Evolutionary conservation across 257 asterid species (phyloP).

Genomic region (Coffea canephora): DNA sequence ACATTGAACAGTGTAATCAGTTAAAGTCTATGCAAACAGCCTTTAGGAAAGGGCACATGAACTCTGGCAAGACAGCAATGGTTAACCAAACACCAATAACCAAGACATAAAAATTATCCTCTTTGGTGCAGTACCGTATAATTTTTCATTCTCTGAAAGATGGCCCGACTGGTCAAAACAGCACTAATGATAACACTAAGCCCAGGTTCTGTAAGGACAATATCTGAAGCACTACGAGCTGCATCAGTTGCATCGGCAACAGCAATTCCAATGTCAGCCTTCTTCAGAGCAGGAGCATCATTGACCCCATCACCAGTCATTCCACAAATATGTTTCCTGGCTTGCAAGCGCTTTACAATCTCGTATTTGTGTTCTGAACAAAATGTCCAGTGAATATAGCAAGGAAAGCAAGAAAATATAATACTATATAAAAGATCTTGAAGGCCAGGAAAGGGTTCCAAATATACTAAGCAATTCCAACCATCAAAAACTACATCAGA

Average conservation of each 20-base stretch:
- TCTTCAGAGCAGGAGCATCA: conserved; percentile 96
- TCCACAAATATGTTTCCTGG: conserved; percentile 95
- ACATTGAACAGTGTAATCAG: not conserved
- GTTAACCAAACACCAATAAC: not conserved
- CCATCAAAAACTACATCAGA: conserved; percentile 6
- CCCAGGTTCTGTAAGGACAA: conserved; percentile 97
- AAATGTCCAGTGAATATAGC: conserved; percentile 9
- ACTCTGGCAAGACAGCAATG: not conserved
- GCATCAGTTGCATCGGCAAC: conserved; percentile 99
- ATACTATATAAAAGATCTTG: not conserved
- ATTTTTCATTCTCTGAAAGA: conserved; percentile 97
- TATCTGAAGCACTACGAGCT: conserved; percentile 99
- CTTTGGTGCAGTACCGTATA: conserved; percentile 58
- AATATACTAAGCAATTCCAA: not conserved
- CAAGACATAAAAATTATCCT: not conserved
- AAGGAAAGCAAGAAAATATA: not conserved
- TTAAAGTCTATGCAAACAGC: conserved; percentile 1
- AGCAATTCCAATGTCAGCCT: conserved; percentile 97
- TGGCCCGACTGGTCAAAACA: conserved; percentile 93
- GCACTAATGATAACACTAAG: conserved; percentile 98
- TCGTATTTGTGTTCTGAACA: conserved; percentile 89
- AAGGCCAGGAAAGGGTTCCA: not conserved
- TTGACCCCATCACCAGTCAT: conserved; percentile 99
- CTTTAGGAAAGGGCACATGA: not conserved
- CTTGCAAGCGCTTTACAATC: conserved; percentile 95